Conservation (phyloP, 208 protist genomes). For the Balamuthia mandrillaris region DNA sequence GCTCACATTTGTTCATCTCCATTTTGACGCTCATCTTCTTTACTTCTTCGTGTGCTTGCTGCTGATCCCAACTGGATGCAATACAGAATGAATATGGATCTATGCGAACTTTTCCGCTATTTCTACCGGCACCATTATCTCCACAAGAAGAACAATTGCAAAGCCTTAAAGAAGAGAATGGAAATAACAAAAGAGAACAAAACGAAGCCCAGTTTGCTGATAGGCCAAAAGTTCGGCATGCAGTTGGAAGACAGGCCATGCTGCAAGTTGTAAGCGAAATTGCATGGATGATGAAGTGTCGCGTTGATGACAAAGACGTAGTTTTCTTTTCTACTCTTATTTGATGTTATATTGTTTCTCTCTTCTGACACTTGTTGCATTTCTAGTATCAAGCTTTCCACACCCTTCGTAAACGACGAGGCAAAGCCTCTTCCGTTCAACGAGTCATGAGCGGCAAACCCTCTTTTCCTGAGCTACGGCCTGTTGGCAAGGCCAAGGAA, state of each 20-base stretch:
- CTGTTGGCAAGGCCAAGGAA: background rate
- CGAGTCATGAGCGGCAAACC: background rate
- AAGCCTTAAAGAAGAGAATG: no score
- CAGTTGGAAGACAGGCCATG: no score
- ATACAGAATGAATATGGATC: constrained; percentile 2
- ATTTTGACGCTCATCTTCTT: background rate
- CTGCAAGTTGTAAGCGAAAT: background rate
- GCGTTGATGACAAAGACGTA: background rate
- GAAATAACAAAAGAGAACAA: background rate
- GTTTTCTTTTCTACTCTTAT: background rate
- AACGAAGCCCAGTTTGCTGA: background rate
- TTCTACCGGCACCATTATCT: no score
- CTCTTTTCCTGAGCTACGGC: background rate
- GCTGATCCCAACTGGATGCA: no score
- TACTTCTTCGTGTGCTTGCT: background rate
- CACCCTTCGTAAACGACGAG: background rate
- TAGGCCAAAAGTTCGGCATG: no score
- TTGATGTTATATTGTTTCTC: background rate
- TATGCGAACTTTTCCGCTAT: background rate
- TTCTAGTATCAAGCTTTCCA: background rate
- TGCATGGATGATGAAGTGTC: constrained; percentile 3
- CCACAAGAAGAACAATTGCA: no score
- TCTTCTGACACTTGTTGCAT: background rate
- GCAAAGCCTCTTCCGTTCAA: no score
- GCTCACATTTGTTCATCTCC: background rate